Base-by-base conservation (phyloP, 441 rosid genomes). In the Syzygium syzygioides region DNA sequence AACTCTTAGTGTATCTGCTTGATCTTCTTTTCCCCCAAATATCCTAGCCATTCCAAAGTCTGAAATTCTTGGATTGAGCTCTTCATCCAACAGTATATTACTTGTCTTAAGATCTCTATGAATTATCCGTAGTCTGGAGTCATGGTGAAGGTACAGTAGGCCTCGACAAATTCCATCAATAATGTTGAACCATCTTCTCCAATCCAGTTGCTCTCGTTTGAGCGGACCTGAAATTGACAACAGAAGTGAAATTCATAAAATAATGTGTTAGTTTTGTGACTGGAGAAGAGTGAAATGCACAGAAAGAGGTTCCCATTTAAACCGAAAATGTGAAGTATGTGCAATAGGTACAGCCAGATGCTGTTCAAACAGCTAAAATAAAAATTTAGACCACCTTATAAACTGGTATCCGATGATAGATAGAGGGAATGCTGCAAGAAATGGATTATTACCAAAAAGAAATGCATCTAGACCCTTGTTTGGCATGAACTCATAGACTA, bases 391-490 rank as follows among this genome's bases (percentile, higher is more conserved):
- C 52, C 18, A 12, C 15, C n/a, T 15, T 62, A 86, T 59, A 86
- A 30, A 57, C 62, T 41, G 68, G 28, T 41, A 48, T 34, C 34
- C 32, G 7, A 86, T 86, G 34, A 59, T 9, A 41, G 34, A 86
- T 26, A 3, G 56, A 59, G 14, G 26, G 79, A 25, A 59, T 34
- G 41, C 25, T 62, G 0, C 52, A 41, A 28, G 60, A 57, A 32
- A 32, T 30, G 30, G 59, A 9, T 14, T 32, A 55, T 55, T 89
- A 89, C 90, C 88, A 30, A 86, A 89, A 28, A 89, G 79, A 64
- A 86, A 83, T 14, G 59, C 79, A 9, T 89, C 90, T 86, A 89
- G 85, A 68, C 90, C 86, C 86, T 86, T 89, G 88, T 76, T 89
- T 41, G 88, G 86, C 90, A 89, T 71, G 79, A 71, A 86, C 83